Conservation (phyloP, 176 grass and related monocot genomes). For the Guadua angustifolia region DNA sequence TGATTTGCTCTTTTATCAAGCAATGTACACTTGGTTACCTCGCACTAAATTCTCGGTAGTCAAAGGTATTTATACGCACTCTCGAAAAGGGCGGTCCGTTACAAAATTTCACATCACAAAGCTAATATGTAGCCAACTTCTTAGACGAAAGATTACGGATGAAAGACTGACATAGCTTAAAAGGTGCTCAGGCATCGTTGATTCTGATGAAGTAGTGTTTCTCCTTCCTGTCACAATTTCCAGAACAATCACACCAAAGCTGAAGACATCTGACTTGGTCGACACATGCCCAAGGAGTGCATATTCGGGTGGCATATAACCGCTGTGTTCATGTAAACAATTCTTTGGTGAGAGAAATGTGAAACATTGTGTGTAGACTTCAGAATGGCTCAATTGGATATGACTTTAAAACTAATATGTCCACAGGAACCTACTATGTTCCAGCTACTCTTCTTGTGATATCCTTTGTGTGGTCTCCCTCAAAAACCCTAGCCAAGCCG, state of each 20-base stretch:
- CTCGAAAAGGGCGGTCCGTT: no score
- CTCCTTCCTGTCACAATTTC: conserved; percentile 55
- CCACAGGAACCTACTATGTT: conserved; percentile 43
- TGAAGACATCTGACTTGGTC: conserved; percentile 58
- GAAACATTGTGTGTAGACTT: not conserved
- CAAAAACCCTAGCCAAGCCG: conserved; percentile 68
- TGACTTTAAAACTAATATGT: not conserved
- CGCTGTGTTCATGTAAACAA: conserved; percentile 14
- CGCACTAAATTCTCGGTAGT: no score
- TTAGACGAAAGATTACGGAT: no score
- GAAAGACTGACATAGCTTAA: conserved; percentile 30
- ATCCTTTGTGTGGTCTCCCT: conserved; percentile 51
- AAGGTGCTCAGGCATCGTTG: conserved; percentile 31
- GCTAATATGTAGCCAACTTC: not conserved
- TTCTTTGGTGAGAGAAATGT: not conserved
- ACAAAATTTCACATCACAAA: not conserved
- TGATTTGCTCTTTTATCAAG: no score
- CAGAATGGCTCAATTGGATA: not conserved
- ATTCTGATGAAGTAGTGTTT: conserved; percentile 49
- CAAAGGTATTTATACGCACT: no score
- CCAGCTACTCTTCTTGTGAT: conserved; percentile 73
- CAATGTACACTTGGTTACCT: no score
- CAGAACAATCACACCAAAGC: conserved; percentile 60
- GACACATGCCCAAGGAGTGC: conserved; percentile 55
- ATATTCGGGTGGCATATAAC: conserved; percentile 59